Evolutionary conservation across 352 stramenopile genomes (phyloP), one percentile per base, ranked within the genome.

Genomic region (Phytopythium ostracodes): DNA sequence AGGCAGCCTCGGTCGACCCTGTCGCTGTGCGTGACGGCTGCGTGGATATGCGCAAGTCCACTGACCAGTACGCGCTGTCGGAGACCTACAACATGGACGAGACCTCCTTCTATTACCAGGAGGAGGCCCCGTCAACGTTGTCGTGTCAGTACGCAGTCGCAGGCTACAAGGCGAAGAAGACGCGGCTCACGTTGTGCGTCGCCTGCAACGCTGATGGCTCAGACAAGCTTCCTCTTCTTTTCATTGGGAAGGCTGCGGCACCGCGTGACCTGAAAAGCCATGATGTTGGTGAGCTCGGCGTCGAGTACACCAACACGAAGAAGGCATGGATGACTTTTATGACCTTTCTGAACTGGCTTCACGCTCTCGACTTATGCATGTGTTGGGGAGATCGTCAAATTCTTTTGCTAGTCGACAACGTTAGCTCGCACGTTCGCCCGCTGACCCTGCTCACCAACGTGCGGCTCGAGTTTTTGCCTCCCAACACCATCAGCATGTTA

Each of bases 321-420:
- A 65, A 71, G 35, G 42, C 56, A 1, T 72, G 63, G 61, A 68
- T 68, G 65, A 68, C 55, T 29, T 64, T 49, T 4, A 60, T 20
- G 33, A 58, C 60, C 24, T 67, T 64, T 53, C 63, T 17, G n/a
- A 24, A 60, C n/a, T 62, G 61, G 53, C 38, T 66, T 15, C 36
- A 62, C 53, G 20, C 51, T 14, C 43, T 62, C 33, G 49, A 66
- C 24, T 14, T 62, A 22, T 25, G 43, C 15, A 66, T 62, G 46
- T 40, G 36, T 15, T 22, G 18, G 43, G 38, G 53, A 55, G 33
- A 52, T 33, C 54, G 46, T n/a, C 46, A 63, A 33, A 50, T 63
- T 2, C 47, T 68, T 4, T 56, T 68, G 18, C 56, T 68, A 12
- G 49, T 68, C 31, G 63, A 64, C 49, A 63, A 68, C 56, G 56